Base-by-base conservation (phyloP, 257 asterid species). In the Capsicum pubescens region DNA sequence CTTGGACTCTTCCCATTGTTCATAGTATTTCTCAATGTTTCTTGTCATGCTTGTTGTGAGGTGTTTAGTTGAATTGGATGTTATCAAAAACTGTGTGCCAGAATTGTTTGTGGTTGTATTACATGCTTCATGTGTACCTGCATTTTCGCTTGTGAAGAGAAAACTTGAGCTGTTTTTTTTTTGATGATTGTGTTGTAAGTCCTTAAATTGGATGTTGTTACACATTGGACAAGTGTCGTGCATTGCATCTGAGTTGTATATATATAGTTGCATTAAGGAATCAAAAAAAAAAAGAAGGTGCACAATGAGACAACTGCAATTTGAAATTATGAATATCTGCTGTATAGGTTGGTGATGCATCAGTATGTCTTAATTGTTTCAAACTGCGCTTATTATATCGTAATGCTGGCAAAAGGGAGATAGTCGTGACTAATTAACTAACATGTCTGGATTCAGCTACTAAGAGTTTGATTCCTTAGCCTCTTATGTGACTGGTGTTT, bases 401-500 rank as follows among this genome's bases (percentile, higher is more conserved):
- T 52, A 52, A 21, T 76, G 81, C 48, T 76, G 21, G 81, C 61
- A 76, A 32, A 21, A 54, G 64, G 64, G 50, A 76, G 81, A 76
- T 54, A 26, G 50, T 21, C 26, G 5, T 76, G 81, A 14, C 81
- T 52, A 54, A 19, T 52, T 76, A 76, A 52, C 63, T 83, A 83
- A 82, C 56, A 56, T 60, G 50, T 57, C 8, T 71, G 19, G 50
- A 8, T 68, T 76, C 46, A 52, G 46, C 81, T n/a, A 21, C 48
- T 76, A 26, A 76, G 61, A 52, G 32, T 42, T 59, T 44, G 16
- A 71, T 76, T 52, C 48, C 48, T 76, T 76, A 52, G 46, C 63
- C 48, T 86, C 54, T 84, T 60, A 26, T 59, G 70, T 79, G 72
- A 61, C n/a, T 86, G 80, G 60, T 82, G 58, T 83, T 56, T 36